Conservation (phyloP, 352 stramenopile species). For the Globisporangium iwayamae region DNA sequence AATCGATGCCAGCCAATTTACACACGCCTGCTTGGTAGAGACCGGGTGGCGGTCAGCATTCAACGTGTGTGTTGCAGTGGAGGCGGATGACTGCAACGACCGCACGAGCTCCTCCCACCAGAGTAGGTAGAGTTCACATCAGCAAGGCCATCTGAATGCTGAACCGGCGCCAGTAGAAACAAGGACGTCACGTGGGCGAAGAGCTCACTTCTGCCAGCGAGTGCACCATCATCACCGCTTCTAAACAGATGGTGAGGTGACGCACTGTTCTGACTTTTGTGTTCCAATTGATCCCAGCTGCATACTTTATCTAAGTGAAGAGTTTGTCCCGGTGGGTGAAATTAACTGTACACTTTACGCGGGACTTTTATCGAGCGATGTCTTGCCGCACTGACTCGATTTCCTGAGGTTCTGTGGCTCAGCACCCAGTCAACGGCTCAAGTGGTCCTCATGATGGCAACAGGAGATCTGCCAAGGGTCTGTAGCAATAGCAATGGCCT, state of each 20-base stretch:
- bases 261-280: neutral
- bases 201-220: neutral
- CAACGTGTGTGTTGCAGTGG: slow-evolving; percentile 1
- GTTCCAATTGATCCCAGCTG: neutral
- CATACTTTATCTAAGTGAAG: neutral
- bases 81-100: neutral
- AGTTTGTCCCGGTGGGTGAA: neutral
- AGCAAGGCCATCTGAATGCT: neutral
- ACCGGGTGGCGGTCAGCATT: neutral
- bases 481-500: no score
- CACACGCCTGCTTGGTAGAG: neutral
- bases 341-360: neutral
- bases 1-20: neutral
- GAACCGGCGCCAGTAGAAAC: neutral
- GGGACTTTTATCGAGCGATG: neutral
- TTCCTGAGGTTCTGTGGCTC: no score
- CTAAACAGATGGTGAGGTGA: neutral
- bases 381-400: neutral
- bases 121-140: neutral
- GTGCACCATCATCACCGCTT: neutral
- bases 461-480: no score
- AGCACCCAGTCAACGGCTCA: no score
- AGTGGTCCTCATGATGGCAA: no score
- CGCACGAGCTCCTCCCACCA: neutral
- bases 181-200: neutral